Evolutionary conservation across 2,329 filamentous ascomycete genomes (phyloP), one percentile per base, ranked within the genome.

Genomic region (Lomentospora prolificans): DNA sequence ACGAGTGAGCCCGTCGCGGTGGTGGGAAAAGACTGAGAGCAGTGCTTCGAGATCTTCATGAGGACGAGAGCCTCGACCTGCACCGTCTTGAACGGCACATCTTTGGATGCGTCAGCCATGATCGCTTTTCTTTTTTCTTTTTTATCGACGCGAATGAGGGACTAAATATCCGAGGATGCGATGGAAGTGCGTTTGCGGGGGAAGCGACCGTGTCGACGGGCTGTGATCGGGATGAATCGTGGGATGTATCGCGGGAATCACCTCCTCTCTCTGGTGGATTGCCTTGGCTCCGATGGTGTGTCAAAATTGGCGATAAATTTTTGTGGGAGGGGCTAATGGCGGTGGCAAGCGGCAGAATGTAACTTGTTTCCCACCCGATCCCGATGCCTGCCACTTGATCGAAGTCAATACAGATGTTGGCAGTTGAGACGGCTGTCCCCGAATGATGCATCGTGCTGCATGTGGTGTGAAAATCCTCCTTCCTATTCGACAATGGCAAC

Each of bases 21-120:
- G 54, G 90, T 92, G 51, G 92, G 92, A 75, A 96, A 96, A 55
- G 82, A 81, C 65, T 88, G 82, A 57, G 90, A 87, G 76, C 89
- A 90, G 78, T 96, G 91, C 76, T 95, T 96, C 73, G 95, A 91
- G 70, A 97, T 91, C 79, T 96, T 96, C 87, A 96, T 92, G 64
- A 95, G 70, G 81, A 95, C 92, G 79, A 97, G 79, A 67, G 92
- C 90, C 79, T 96, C 91, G 69, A 97, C 86, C 78, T 95, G 90
- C 66, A 96, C 89, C 73, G 89, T 81, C 79, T 86, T 87, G 74
- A 95, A 80, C 71, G 88, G 82, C 70, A 75, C 74, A 70, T 89
- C 85, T 75, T 84, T 87, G 60, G 69, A 64, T 65, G 71, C 67
- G 62, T 85, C 81, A 64, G 75, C 79, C 81, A 85, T 84, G 63